Percentiles rank a stretch among this genome's conserved stretches.
phyloP scores from a whole-genome alignment of 2,329 filamentous ascomycete genomes.

The Byssochlamys sp. region DNA sequence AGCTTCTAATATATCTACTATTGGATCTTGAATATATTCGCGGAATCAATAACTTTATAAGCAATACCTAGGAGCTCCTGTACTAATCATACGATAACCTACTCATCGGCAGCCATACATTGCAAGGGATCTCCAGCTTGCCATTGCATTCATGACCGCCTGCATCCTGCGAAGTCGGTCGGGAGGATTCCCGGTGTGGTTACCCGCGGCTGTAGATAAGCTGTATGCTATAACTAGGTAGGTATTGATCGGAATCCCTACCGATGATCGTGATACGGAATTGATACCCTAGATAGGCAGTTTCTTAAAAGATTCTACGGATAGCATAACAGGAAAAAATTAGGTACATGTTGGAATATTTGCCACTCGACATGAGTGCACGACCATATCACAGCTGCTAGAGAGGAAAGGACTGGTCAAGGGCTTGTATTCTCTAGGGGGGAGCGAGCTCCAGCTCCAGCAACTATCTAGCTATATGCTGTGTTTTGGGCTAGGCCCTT shows the following conservation, averaged over 20 bases:
- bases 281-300: too few species aligned
- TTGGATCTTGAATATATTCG: neutral
- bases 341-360: too few species aligned
- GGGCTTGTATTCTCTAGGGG: too few species aligned
- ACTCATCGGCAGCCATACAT: neutral
- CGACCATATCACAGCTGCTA: too few species aligned
- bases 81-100: neutral
- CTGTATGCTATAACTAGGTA: neutral
- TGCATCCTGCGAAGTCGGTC: neutral
- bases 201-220: neutral
- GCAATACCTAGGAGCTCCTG: neutral
- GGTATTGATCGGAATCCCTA: neutral
- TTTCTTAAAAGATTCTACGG: too few species aligned
- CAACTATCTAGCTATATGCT: too few species aligned
- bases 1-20: neutral
- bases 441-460: too few species aligned
- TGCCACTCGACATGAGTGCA: too few species aligned
- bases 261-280: neutral
- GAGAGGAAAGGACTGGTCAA: too few species aligned
- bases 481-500: too few species aligned
- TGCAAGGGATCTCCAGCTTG: neutral
- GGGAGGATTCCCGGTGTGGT: neutral
- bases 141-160: neutral
- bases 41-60: neutral
- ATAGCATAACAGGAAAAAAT: too few species aligned